Evolutionary conservation across 164 flowering plant genomes (phyloP), one percentile per base, ranked within the genome.

Genomic region (Sextonia rubra): DNA sequence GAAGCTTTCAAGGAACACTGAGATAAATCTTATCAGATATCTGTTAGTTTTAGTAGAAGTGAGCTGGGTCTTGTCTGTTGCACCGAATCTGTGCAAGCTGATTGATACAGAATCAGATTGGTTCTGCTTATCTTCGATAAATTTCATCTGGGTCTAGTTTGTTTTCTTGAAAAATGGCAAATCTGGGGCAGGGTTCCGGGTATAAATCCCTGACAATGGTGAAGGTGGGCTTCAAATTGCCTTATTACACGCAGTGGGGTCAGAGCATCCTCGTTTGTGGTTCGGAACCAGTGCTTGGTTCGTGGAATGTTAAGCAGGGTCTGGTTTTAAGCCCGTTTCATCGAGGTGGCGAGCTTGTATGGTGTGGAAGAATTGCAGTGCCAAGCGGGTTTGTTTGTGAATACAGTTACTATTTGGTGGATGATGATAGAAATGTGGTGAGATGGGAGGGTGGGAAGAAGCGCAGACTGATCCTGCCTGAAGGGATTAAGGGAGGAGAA

Each of bases 241-340:
- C 99, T 12, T 92, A 94, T 71, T 87, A 64, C 64, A 94, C 99
- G 62, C 86, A 91, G 0, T 94, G 99, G 99, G 99, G 99, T 9
- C 90, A 94, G 77, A 86, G 83, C 79, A 67, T 94, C 55, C 74
- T 92, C 0, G 92, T 94, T 0, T 90, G 92, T 70, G 99, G 99
- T 49, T 94, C 99, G 3, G 91, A 86, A 47, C 85, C 88, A 1
- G 71, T 82, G 73, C 85, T 94, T 64, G 99, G 99, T 73, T 88
- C 91, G 17, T 88, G 97, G 96, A 78, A 89, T 78, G 92, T 91
- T 85, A 94, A 90, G 82, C 88, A 85, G 70, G 96, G 97, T 26
- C 52, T 92, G 58, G 48, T 85, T 17, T 75, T 94, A 84, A 87
- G 64, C 60, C 94, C 97, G n/a, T 68, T 58, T 83, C 89, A 87